phyloP scores from a whole-genome alignment of 1,284 basidiomycete genomes.

The Marasmius tenuissimus region DNA sequence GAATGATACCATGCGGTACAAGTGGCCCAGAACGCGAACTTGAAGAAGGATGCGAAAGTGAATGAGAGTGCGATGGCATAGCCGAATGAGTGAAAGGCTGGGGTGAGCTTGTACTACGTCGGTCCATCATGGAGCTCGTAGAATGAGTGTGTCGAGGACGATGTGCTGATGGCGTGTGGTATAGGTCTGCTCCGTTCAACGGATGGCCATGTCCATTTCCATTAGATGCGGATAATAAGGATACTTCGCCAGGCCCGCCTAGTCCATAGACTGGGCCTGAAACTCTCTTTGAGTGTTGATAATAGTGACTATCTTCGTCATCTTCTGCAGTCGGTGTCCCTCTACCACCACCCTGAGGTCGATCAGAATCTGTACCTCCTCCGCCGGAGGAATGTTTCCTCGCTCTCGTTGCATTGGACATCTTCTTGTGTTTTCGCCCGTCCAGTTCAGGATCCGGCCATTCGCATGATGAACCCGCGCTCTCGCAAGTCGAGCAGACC shows the following conservation, averaged over 20 bases:
- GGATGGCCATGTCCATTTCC: not conserved
- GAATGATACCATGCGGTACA: no score
- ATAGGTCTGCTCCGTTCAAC: not conserved
- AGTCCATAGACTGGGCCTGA: not conserved
- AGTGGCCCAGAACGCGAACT: no score
- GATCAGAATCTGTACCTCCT: not conserved
- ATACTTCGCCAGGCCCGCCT: not conserved
- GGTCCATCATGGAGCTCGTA: not conserved
- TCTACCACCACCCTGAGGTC: not conserved
- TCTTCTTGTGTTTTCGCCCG: slow-evolving; percentile 13
- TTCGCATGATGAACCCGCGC: slow-evolving; percentile 5
- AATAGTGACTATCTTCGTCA: not conserved
- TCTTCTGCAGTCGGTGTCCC: not conserved
- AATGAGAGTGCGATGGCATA: not conserved
- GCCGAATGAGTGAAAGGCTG: not conserved
- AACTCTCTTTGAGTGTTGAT: not conserved
- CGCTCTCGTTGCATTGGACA: not conserved
- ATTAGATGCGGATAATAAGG: not conserved
- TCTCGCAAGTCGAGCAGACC: slow-evolving; percentile 10
- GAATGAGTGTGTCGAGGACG: not conserved
- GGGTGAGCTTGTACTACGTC: not conserved
- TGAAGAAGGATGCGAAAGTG: not conserved
- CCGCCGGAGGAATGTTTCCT: not conserved
- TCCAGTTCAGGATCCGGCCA: slow-evolving; percentile 15
- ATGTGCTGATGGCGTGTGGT: not conserved